Conservation (phyloP, 306 rosid species). For the Trifolium pratense region DNA sequence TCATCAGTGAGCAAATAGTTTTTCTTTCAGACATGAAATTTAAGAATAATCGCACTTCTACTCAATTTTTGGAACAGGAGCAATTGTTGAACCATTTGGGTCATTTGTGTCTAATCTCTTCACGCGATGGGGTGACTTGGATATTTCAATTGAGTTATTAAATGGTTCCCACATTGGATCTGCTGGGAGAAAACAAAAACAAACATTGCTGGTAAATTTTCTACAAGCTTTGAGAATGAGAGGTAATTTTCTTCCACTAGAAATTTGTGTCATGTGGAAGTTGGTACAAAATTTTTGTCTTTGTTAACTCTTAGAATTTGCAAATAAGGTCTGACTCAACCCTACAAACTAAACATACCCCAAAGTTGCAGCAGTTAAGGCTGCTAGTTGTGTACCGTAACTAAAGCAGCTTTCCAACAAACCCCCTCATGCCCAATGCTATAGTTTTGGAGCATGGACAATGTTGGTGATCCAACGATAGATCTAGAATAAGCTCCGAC, state of each 20-base stretch:
- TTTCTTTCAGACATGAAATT: constrained; percentile 27
- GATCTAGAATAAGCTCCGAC: not conserved
- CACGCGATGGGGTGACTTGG: constrained; percentile 89
- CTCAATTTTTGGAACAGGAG: constrained; percentile 66
- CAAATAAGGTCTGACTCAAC: not conserved
- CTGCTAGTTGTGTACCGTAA: not conserved
- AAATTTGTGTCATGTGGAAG: constrained; percentile 27
- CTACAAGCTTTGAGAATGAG: constrained; percentile 57
- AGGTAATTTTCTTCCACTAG: constrained; percentile 57
- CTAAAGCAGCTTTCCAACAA: not conserved
- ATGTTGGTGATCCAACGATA: not conserved
- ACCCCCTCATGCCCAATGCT: not conserved
- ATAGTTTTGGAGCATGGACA: not conserved
- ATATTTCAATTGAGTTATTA: constrained; percentile 72
- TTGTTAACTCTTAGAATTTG: constrained; percentile 1
- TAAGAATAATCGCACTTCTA: constrained; percentile 34
- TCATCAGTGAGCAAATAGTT: constrained; percentile 2
- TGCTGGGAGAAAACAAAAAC: constrained; percentile 67
- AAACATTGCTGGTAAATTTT: constrained; percentile 55
- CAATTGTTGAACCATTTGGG: constrained; percentile 93
- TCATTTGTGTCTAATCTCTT: constrained; percentile 85
- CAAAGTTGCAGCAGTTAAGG: not conserved
- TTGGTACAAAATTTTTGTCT: constrained; percentile 9
- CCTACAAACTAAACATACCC: not conserved
- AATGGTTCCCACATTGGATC: constrained; percentile 67